Evolutionary conservation across 2,329 filamentous ascomycete genomes (phyloP), one percentile per base, ranked within the genome.

Genomic region (Aspergillus oerlinghausenensis): DNA sequence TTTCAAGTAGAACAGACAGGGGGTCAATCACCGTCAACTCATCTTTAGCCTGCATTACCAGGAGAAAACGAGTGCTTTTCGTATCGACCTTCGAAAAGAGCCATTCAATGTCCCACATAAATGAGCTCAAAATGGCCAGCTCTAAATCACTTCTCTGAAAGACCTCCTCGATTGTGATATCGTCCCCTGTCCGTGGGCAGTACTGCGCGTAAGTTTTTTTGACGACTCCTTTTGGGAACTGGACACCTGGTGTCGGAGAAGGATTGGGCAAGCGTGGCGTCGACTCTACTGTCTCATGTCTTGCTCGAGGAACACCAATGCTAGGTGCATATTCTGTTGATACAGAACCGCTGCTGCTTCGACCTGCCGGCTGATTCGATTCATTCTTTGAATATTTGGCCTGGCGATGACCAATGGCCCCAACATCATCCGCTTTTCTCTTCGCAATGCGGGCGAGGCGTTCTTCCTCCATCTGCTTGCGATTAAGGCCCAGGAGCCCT

Each of bases 161-260:
- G 0, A 97, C 83, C 70, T 97, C 92, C 66, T 96, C 90, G 43
- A 97, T 86, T 58, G 86, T 94, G 68, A 97, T 90, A 60, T 96
- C 90, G 59, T 92, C 82, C 4, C 77, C 78, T 0, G 71, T 78
- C 38, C 89, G 80, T 1, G 81, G 77, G 60, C 83, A 84, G 2
- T 87, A 86, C 38, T 78, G 78, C 0, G 84, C 85, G 84, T 88
- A 93, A 0, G 94, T 97, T 67, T 88, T 90, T 73, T 90, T 94
- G 49, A 97, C 84, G 0, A 80, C 77, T 1, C 92, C 93, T 3
- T 70, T 63, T 0, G 82, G 80, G 65, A 82, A 87, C 54, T 80
- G 74, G 8, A 72, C 56, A 8, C 63, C 63, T 8, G 67, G 62
- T n/a, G 49, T 59, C 23, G 59, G 52, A 11, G 65, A 63, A 26